Evolutionary conservation across 2,329 filamentous ascomycete species (phyloP).

Genomic region (Atkinsonella texensis): DNA sequence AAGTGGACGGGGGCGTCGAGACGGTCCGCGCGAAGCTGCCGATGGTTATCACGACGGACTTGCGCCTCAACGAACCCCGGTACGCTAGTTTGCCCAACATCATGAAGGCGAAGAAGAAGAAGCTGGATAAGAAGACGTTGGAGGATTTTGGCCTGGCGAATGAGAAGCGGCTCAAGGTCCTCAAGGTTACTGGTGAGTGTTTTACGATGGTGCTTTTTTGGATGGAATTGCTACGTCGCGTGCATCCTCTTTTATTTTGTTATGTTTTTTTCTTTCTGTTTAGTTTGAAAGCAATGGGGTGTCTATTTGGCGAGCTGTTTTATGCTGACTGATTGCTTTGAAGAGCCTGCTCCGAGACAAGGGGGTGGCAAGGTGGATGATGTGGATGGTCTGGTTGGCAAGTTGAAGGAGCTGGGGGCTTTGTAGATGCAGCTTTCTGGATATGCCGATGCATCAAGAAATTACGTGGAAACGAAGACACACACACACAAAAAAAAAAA

Average conservation of each 20-base stretch:
- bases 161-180: slow-evolving; percentile 66
- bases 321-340: slow-evolving; percentile 5
- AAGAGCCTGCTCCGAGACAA: slow-evolving; percentile 76
- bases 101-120: slow-evolving; percentile 99
- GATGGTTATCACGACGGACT: slow-evolving; percentile 88
- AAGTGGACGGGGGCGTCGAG: slow-evolving; percentile 93
- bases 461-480: not conserved
- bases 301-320: not conserved
- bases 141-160: slow-evolving; percentile 69
- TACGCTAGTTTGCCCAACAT: slow-evolving; percentile 96
- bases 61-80: slow-evolving; percentile 86
- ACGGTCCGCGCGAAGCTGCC: slow-evolving; percentile 77
- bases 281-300: not conserved
- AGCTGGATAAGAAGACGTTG: slow-evolving; percentile 81
- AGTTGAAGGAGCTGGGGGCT: slow-evolving; percentile 92
- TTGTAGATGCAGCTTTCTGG: slow-evolving; percentile 37
- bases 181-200: slow-evolving; percentile 71
- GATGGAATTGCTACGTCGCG: not conserved
- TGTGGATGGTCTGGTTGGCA: slow-evolving; percentile 85
- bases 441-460: not conserved
- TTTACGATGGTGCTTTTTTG: slow-evolving; percentile 10
- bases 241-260: not conserved
- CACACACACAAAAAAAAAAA: not conserved
- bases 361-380: slow-evolving; percentile 96
- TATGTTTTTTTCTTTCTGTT: not conserved